Evolutionary conservation across 352 stramenopile genomes (phyloP), one percentile per base, ranked within the genome.

Genomic region (Globisporangium paddicum): DNA sequence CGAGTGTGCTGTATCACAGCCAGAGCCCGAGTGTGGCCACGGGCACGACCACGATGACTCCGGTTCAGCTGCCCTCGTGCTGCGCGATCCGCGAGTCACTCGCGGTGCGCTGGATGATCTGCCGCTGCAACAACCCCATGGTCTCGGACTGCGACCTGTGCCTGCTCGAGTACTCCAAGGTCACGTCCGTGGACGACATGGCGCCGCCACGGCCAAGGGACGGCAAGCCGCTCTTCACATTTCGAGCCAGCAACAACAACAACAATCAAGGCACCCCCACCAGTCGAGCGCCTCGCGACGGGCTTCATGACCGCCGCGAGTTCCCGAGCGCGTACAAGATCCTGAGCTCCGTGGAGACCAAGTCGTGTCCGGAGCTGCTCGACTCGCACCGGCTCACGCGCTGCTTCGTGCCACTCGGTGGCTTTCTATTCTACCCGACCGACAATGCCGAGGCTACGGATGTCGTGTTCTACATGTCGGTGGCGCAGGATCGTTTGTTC

Each of bases 401-500:
- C 7, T 73, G 68, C 42, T 65, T 75, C 6, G 63, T 85, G n/a
- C 84, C 81, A 10, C 63, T 93, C 14, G 76, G 76, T 0, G 84
- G 84, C 5, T 90, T 87, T 47, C 63, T 90, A 14, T 63, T 92
- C 26, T 93, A 90, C 52, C 68, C 73, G 6, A 90, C 79, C 10
- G 67, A 84, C 54, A 62, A 69, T 42, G 69, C 64, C 35, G 78
- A 91, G 25, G 63, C 68, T 26, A 92, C 80, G 8, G 76, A 88
- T 34, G 81, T 92, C n/a, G 76, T 93, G 10, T 93, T 90, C 60
- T 89, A 79, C 62, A 78, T 89, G 68, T 87, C 68, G 26, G 60
- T 89, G 28, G 59, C 60, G 2, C 62, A 75, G 32, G 58, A 66
- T 1, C 57, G 51, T 18, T 18, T 44, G 16, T 46, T 56, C 21